These are phyloP conservation scores for Fusarium keratoplasticum DNA, from an alignment of 2,329 filamentous ascomycete genomes.

Conservation along the genomic window DNA sequence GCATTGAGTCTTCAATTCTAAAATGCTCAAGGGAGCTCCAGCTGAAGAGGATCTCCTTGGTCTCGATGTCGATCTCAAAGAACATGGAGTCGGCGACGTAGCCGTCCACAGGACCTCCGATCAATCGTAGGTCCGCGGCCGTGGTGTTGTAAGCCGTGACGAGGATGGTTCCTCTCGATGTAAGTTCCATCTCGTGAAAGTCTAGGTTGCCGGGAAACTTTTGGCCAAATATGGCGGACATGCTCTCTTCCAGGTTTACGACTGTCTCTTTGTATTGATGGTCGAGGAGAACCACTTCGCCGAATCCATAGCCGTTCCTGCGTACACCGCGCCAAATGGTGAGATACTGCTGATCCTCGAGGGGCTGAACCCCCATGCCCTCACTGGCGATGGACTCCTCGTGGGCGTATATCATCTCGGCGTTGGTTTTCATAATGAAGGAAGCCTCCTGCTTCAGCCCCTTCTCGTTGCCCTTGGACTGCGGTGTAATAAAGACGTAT, in stretches of 20 bases:
- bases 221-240: conserved; percentile 2
- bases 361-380: conserved; percentile 43
- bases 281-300: conserved; percentile 47
- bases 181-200: conserved; percentile 41
- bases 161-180: conserved; percentile 35
- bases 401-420: conserved; percentile 46
- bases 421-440: conserved; percentile 42
- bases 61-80: conserved; percentile 56
- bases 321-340: conserved; percentile 46
- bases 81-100: conserved; percentile 49
- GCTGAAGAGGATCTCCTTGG: conserved; percentile 52
- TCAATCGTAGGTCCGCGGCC: conserved; percentile 14
- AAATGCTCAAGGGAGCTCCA: conserved; percentile 55
- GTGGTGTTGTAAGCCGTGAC: conserved; percentile 43
- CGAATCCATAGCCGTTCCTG: conserved; percentile 46
- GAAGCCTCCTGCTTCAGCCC: conserved; percentile 26
- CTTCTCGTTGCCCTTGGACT: conserved; percentile 6
- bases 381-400: conserved; percentile 26
- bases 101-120: conserved; percentile 32
- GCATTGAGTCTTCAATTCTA: conserved; percentile 23
- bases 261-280: conserved; percentile 40
- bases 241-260: conserved; percentile 17
- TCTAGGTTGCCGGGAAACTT: conserved; percentile 22
- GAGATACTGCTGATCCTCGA: conserved; percentile 47
- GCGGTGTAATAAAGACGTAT: conserved; percentile 43